Evolutionary conservation across 2,329 filamentous ascomycete species (phyloP), one percentile per base, ranked within the genome.

Genomic region (Trichoderma hamatum): DNA sequence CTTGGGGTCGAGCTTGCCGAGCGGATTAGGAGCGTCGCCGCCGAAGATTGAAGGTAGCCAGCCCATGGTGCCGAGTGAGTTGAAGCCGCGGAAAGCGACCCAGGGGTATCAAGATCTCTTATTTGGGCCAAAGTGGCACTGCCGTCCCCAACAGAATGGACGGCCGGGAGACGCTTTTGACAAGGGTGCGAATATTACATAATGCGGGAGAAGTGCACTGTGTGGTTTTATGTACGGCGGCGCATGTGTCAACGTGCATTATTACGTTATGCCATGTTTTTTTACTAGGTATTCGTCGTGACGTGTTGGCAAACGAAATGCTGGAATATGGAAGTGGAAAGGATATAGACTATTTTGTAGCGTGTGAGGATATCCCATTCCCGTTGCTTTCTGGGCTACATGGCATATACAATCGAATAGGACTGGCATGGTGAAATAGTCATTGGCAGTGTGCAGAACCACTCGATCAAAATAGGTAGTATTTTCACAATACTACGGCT

Each of bases 1-100:
- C 72, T 90, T 89, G 49, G 93, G 92, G 76, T 97, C 93, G 74
- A 97, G 89, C 74, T 92, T 90, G 74, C 86, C 85, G 72, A 93
- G 85, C 28, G 92, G 89, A 74, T 78, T 78, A 71, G 80, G 81
- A 71, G 78, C 82, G 66, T 80, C 78, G 72, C 84, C 80, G 74
- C 85, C 78, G 71, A 86, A 84, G 70, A 88, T 81, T 69, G 83
- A 84, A 72, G 85, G 82, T 74, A 87, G 80, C 85, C 86, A 89
- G 73, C 86, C 86, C 87, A 89, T 89, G 70, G 72, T 71, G 46
- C 54, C 36, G 71, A 69, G 30, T 26, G 68, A 67, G 65, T 55
- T 63, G 43, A 21, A 39, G 68, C 30, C 52, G 36, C 36, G 32
- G 24, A 51, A 32, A 51, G 56, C 55, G 51, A 39, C 43, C 62